Conservation (phyloP, 495 filamentous ascomycete genomes). For the Trypethelium eluteriae region DNA sequence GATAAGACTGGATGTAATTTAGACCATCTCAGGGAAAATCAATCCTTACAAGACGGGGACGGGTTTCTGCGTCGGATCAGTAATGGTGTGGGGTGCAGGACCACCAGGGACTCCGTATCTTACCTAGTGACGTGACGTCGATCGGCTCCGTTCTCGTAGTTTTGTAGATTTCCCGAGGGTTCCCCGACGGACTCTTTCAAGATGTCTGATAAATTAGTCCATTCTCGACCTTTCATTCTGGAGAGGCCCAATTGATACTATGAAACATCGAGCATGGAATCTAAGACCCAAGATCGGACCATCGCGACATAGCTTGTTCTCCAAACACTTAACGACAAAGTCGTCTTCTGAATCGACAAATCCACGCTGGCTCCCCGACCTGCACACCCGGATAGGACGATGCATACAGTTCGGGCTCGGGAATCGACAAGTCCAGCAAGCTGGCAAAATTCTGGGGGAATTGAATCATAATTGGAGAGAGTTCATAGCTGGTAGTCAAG, state of each 20-base stretch:
- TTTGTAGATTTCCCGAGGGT: background rate
- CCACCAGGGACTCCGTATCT: no score
- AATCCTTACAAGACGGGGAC: no score
- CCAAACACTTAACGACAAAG: background rate
- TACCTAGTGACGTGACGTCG: background rate
- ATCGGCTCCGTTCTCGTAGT: background rate
- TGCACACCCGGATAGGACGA: conserved; percentile 66
- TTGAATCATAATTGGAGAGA: conserved; percentile 70
- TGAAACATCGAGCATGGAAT: background rate
- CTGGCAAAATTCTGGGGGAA: conserved; percentile 51
- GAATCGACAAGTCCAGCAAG: conserved; percentile 51
- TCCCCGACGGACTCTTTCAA: background rate
- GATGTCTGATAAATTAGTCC: background rate
- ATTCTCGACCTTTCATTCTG: background rate
- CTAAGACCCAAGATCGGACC: background rate
- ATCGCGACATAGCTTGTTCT: background rate
- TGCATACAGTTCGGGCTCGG: conserved; percentile 75
- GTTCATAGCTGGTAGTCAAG: conserved; percentile 69
- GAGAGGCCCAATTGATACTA: background rate
- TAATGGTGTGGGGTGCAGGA: background rate
- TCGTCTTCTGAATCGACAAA: conserved; percentile 24
- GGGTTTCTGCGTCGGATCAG: no score
- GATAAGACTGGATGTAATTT: background rate
- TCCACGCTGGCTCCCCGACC: conserved; percentile 67
- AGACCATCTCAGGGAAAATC: no score